phyloP scores from a whole-genome alignment of 1,284 basidiomycete species.

The Inonotus hispidus region DNA sequence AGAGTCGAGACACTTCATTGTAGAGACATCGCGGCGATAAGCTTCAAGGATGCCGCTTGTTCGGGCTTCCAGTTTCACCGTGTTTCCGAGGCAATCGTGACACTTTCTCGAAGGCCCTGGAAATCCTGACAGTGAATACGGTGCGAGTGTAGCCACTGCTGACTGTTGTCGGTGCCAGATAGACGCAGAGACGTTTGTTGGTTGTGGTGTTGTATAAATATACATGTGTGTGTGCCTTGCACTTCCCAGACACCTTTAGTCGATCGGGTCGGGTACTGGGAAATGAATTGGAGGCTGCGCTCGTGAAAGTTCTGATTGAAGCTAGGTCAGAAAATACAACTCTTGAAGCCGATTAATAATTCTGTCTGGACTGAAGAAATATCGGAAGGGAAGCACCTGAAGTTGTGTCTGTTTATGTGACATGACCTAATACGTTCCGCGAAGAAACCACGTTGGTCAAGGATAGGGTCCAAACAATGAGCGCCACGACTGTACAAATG shows the following conservation, averaged over 20 bases:
- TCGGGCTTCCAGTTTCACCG: neutral
- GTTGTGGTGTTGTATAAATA: neutral
- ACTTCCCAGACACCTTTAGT: neutral
- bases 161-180: neutral
- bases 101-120: neutral
- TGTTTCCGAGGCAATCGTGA: neutral
- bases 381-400: neutral
- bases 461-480: conserved; percentile 9
- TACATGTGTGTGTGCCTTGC: neutral
- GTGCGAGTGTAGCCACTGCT: neutral
- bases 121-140: neutral
- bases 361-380: too few relatives aligned
- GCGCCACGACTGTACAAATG: neutral
- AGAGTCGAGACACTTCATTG: neutral
- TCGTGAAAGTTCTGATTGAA: neutral
- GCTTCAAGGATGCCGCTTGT: neutral
- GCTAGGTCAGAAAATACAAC: neutral
- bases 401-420: conserved; percentile 10
- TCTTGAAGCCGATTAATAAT: neutral
- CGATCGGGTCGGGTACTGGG: neutral
- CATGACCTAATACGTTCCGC: conserved; percentile 10
- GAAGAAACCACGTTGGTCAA: conserved; percentile 10
- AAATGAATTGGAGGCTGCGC: neutral
- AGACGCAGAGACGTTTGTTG: neutral
- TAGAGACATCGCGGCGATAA: neutral